Evolutionary conservation across 2,329 filamentous ascomycete genomes (phyloP).

Genomic region (Phialophora tarda): DNA sequence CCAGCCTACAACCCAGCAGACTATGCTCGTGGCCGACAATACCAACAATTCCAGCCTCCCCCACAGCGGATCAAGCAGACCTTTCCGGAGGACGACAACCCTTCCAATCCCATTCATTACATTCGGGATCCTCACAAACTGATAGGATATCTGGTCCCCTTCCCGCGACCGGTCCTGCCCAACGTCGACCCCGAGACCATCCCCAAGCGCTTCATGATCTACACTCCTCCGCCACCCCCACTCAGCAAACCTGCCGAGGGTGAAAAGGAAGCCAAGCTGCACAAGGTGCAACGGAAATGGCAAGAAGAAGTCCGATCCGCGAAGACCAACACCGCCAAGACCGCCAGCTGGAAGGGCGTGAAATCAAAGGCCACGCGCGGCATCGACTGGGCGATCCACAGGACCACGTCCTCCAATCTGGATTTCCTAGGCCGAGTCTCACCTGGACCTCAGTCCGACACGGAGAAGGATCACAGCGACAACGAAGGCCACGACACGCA

Average conservation of each 20-base stretch:
- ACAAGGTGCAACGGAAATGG: constrained; percentile 55
- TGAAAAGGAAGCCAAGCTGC: constrained; percentile 50
- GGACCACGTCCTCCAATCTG: constrained; percentile 50
- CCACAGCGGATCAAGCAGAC: constrained; percentile 32
- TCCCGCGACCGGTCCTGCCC: constrained; percentile 50
- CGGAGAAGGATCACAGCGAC: constrained; percentile 43
- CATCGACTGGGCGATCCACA: constrained; percentile 49
- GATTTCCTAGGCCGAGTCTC: constrained; percentile 53
- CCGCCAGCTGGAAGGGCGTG: constrained; percentile 50
- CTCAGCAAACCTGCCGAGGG: constrained; percentile 49
- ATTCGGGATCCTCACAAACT: constrained; percentile 51
- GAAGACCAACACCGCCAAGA: constrained; percentile 50
- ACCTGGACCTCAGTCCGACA: constrained; percentile 33
- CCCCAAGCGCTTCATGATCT: constrained; percentile 52
- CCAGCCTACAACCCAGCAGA: constrained; percentile 16
- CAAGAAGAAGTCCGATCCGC: constrained; percentile 53
- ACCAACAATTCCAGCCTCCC: constrained; percentile 31
- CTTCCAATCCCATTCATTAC: constrained; percentile 48
- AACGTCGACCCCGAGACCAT: constrained; percentile 43
- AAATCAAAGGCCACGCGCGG: constrained; percentile 50
- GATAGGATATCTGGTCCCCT: constrained; percentile 52
- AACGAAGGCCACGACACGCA: constrained; percentile 43
- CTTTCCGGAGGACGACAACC: constrained; percentile 35
- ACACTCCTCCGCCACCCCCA: constrained; percentile 53
- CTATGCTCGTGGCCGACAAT: constrained; percentile 15